A percentile compares a stretch with the other conserved stretches of the same genome.
Evolutionary conservation across 177 flowering plant genomes (phyloP).

Genomic region (Vitis hybrid): DNA sequence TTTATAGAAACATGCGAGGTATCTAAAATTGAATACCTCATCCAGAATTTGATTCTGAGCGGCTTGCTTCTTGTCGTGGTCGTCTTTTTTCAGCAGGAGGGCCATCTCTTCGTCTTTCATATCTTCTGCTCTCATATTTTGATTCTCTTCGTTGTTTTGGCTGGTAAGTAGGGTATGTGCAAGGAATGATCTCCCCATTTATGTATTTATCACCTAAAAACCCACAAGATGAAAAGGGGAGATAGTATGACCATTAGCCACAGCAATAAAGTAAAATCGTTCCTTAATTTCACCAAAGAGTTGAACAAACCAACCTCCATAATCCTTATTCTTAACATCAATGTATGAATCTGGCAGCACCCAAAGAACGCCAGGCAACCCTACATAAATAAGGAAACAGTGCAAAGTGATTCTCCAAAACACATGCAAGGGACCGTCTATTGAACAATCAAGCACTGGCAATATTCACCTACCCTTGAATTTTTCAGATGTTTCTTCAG

Average conservation of each 20-base stretch:
- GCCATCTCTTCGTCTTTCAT: conserved; percentile 76
- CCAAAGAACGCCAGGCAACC: conserved; percentile 98
- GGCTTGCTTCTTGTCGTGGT: conserved; percentile 46
- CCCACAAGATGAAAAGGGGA: background rate
- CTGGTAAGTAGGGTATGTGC: conserved; percentile 87
- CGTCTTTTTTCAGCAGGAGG: conserved; percentile 67
- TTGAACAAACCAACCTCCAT: conserved; percentile 64
- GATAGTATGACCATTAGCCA: background rate
- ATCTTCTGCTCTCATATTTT: conserved; percentile 67
- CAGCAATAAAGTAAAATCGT: background rate
- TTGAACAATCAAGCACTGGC: background rate
- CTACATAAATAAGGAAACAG: conserved; percentile 29
- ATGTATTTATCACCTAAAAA: conserved; percentile 80
- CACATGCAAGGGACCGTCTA: background rate
- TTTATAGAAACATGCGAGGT: background rate
- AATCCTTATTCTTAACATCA: conserved; percentile 96
- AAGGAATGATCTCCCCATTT: conserved; percentile 96
- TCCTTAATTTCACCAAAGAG: background rate
- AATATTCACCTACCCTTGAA: conserved; percentile 62
- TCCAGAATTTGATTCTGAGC: conserved; percentile 46
- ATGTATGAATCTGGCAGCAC: conserved; percentile 95
- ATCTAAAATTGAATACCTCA: conserved; percentile 30
- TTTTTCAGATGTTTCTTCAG: conserved; percentile 89
- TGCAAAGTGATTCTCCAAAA: background rate
- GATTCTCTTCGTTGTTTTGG: conserved; percentile 66